Percentiles rank a stretch among this genome's conserved stretches.
Conservation (phyloP, 306 rosid genomes). For the Canavalia ensiformis region DNA sequence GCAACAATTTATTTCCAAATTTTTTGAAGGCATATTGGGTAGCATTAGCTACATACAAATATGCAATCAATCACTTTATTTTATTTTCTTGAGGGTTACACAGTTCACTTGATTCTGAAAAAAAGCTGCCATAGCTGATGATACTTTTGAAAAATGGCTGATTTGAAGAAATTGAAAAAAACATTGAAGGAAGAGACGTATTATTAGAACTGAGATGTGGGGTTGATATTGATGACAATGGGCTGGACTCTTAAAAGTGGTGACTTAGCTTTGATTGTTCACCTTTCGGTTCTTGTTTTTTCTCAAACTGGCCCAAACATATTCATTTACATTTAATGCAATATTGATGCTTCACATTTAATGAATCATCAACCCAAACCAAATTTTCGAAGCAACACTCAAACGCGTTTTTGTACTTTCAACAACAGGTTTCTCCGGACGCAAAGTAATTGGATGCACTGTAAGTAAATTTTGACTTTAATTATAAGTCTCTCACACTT, state of each 20-base stretch:
- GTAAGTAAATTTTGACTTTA: no score
- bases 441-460: no score
- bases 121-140: background rate
- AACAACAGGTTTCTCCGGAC: background rate
- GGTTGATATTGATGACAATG: conserved; percentile 6
- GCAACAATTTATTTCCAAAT: no score
- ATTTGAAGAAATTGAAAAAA: background rate
- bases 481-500: no score
- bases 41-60: background rate
- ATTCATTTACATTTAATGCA: background rate
- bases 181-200: background rate
- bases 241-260: background rate
- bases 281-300: conserved; percentile 5
- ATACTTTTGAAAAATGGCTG: background rate
- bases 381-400: background rate
- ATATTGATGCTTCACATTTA: background rate
- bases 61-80: background rate
- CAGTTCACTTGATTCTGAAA: background rate
- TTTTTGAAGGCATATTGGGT: no score
- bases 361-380: conserved; percentile 13
- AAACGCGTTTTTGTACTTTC: conserved; percentile 5
- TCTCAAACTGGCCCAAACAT: conserved; percentile 20
- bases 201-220: background rate
- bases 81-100: conserved; percentile 6
- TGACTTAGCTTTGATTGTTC: background rate